Conservation (phyloP, 352 stramenopile species). For the Phytophthora boehmeriae region DNA sequence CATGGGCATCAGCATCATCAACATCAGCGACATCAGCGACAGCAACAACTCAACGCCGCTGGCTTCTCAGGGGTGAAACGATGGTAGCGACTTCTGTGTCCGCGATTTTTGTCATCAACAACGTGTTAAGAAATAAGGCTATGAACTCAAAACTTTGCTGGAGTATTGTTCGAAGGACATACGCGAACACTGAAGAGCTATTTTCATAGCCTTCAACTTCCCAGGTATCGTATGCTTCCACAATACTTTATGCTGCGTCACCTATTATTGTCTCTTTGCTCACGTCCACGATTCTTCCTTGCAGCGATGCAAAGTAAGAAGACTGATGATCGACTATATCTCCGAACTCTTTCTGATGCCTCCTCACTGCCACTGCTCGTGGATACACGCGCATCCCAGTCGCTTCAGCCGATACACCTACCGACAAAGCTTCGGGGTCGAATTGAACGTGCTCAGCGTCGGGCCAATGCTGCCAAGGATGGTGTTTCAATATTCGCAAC, state of each 20-base stretch:
- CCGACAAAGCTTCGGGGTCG: slow-evolving; percentile 67
- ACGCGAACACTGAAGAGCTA: too few relatives aligned
- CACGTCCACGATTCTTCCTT: neutral
- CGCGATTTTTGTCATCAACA: neutral
- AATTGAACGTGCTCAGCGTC: slow-evolving; percentile 64
- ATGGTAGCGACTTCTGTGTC: slow-evolving; percentile 16
- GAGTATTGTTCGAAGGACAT: too few relatives aligned
- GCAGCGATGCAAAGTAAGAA: slow-evolving; percentile 2
- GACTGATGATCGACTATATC: slow-evolving; percentile 20
- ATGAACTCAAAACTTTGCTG: neutral
- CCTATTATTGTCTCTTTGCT: slow-evolving; percentile 21
- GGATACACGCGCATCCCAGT: slow-evolving; percentile 65
- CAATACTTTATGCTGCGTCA: neutral
- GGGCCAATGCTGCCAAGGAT: slow-evolving; percentile 71
- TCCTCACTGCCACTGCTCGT: slow-evolving; percentile 28
- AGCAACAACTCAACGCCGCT: slow-evolving; percentile 9
- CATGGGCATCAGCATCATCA: slow-evolving; percentile 22
- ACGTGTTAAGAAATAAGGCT: too few relatives aligned
- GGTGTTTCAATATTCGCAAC: slow-evolving; percentile 67
- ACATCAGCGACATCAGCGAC: slow-evolving; percentile 9
- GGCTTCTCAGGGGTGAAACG: slow-evolving; percentile 16
- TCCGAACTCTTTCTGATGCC: slow-evolving; percentile 8
- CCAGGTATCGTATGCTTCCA: too few relatives aligned
- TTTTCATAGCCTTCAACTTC: too few relatives aligned
- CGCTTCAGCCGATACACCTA: slow-evolving; percentile 61